These are phyloP conservation scores for Septoria linicola DNA, from an alignment of 2,329 filamentous ascomycete genomes.

Conservation along the genomic window DNA sequence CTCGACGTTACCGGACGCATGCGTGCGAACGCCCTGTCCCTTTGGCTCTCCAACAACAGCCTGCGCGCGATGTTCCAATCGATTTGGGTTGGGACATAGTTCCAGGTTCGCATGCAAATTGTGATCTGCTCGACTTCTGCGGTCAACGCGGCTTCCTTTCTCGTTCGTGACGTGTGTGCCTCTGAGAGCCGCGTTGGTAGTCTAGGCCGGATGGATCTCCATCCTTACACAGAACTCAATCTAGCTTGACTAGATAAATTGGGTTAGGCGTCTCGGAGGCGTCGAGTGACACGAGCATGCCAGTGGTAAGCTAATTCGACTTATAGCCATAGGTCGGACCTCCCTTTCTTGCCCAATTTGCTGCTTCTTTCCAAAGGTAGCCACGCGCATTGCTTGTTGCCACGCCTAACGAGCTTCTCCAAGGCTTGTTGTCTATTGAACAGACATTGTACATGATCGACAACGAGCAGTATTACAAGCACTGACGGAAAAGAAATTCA, in stretches of 20 bases:
- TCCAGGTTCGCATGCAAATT: too few species aligned
- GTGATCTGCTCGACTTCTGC: too few species aligned
- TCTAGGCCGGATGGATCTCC: conserved; percentile 3
- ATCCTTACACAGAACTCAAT: conserved; percentile 9
- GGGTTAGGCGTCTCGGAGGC: conserved; percentile 1
- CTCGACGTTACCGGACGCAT: too few species aligned
- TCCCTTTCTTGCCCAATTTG: conserved; percentile 1
- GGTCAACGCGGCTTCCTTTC: too few species aligned
- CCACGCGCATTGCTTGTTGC: background rate
- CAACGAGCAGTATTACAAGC: background rate
- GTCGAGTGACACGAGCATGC: background rate
- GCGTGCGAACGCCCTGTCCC: too few species aligned
- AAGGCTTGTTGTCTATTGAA: background rate
- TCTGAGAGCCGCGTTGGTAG: background rate
- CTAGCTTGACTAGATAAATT: conserved; percentile 7
- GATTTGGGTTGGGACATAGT: too few species aligned
- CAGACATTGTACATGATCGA: background rate
- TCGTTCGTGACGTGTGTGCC: background rate
- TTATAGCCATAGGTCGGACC: conserved; percentile 6
- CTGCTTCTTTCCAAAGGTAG: background rate
- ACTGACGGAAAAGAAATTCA: background rate
- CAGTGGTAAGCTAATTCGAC: conserved; percentile 1
- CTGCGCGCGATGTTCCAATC: too few species aligned
- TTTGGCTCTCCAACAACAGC: too few species aligned
- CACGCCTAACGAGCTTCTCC: background rate